Conservation (phyloP, 495 filamentous ascomycete species). For the Podospora sp. region DNA sequence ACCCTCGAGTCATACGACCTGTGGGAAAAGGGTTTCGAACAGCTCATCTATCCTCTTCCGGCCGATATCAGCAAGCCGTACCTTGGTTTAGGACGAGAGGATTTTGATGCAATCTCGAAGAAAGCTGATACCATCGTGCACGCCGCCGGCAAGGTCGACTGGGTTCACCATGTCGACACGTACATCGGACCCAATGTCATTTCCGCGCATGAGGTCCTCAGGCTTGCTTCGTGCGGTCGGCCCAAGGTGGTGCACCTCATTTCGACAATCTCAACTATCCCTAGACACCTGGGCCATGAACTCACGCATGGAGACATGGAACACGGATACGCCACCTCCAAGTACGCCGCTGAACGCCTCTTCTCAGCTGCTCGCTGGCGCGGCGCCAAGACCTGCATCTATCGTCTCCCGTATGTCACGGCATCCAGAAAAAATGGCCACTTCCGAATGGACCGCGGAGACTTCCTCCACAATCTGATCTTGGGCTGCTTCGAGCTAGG, state of each 20-base stretch:
- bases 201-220: slow-evolving; percentile 40
- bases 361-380: slow-evolving; percentile 36
- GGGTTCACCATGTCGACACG: slow-evolving; percentile 38
- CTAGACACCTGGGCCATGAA: slow-evolving; percentile 31
- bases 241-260: slow-evolving; percentile 37
- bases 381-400: slow-evolving; percentile 34
- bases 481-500: slow-evolving; percentile 35
- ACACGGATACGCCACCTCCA: slow-evolving; percentile 40
- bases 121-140: slow-evolving; percentile 37
- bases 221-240: slow-evolving; percentile 35
- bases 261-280: slow-evolving; percentile 39
- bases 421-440: slow-evolving; percentile 34
- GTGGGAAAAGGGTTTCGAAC: slow-evolving; percentile 28
- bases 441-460: slow-evolving; percentile 38
- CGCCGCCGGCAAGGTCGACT: slow-evolving; percentile 40
- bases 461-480: slow-evolving; percentile 41
- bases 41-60: slow-evolving; percentile 28
- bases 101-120: slow-evolving; percentile 32
- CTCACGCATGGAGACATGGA: slow-evolving; percentile 30
- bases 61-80: slow-evolving; percentile 36
- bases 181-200: slow-evolving; percentile 41
- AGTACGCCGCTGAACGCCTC: slow-evolving; percentile 37
- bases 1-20: slow-evolving; percentile 30
- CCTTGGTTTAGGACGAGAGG: slow-evolving; percentile 27
- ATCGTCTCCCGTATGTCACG: slow-evolving; percentile 38